Evolutionary conservation across 352 stramenopile species (phyloP), one percentile per base, ranked within the genome.

Genomic region (Globisporangium irregulare): DNA sequence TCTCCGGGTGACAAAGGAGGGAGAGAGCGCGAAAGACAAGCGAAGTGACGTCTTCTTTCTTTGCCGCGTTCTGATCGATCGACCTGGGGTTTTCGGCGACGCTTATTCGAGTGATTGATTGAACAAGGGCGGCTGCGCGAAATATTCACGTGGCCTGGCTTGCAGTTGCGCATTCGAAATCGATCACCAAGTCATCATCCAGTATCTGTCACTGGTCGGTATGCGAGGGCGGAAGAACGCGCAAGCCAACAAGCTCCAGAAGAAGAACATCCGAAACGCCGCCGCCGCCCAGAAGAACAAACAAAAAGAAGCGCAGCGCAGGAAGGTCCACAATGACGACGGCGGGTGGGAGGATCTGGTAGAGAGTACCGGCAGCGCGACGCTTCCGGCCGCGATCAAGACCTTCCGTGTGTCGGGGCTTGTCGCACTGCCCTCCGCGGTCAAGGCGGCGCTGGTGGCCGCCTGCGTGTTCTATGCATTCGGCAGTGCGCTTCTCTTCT

Each of bases 381-480:
- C 53, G 54, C 54, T 59, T 9, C 27, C 54, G 54, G 54, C 55
- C 15, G 29, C 29, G n/a, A 50, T 50, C 56, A 62, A 62, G 25
- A 67, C 62, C 2, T 60, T 67, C 51, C 62, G 50, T 7, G 27
- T 67, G 14, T n/a, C 34, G 12, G 62, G 62, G 38, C 62, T 67
- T 41, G 62, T 67, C 34, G 51, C 62, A 54, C 34, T 67, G 1
- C 51, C 62, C 6, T 61, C 62, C 12, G 62, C 38, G 12, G n/a
- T 56, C 51, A 50, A 67, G 38, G 62, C 62, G 15, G 41, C 62
- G 4, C 36, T 22, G 6, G 62, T 67, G 18, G 62, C 50, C 1
- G 51, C 51, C 51, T 56, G 62, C 51, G 62, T 61, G 32, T 67
- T 67, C n/a, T 67, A 67, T 67, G 62, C 50, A 24, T 67, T 67